Evolutionary conservation across 352 stramenopile species (phyloP), one percentile per base, ranked within the genome.

Genomic region (Thalassiosira ordinaria): DNA sequence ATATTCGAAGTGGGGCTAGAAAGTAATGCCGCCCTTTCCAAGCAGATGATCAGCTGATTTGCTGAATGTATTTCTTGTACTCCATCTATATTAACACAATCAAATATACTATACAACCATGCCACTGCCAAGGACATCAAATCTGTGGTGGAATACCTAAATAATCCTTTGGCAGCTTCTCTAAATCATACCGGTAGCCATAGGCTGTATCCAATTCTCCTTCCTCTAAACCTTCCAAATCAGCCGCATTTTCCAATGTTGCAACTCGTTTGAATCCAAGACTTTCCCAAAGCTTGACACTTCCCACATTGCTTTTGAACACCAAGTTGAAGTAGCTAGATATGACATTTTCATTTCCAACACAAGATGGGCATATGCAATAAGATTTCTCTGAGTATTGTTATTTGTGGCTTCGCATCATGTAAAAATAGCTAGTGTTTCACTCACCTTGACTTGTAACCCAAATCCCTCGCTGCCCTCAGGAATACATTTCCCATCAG

Each of bases 301-400:
- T 82, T 1, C 76, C 77, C 26, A 69, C 52, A 70, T 93, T 93
- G 41, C 60, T 86, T 53, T 86, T 70, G 57, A 92, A 93, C 13
- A 93, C 89, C 31, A 93, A 74, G 61, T 93, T 93, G 60, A 93
- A 93, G 63, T 92, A 93, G 37, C 73, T 68, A 39, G n/a, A n/a
- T n/a, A n/a, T n/a, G n/a, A n/a, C n/a, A n/a, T n/a, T n/a, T n/a
- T n/a, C n/a, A n/a, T 24, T 37, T 20, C 29, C 1, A 53, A 37
- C 5, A 51, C 18, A 6, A 51, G 41, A 20, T 2, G 18, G 16
- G 41, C 41, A 51, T 51, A 51, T 16, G 2, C 41, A 51, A 16
- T 20, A 51, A 51, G 41, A 51, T 5, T n/a, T n/a, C n/a, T n/a
- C n/a, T n/a, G n/a, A n/a, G n/a, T n/a, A n/a, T n/a, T n/a, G n/a